phyloP scores from a whole-genome alignment of 1,139 yeast species.

The Suhomyces yuchorum region DNA sequence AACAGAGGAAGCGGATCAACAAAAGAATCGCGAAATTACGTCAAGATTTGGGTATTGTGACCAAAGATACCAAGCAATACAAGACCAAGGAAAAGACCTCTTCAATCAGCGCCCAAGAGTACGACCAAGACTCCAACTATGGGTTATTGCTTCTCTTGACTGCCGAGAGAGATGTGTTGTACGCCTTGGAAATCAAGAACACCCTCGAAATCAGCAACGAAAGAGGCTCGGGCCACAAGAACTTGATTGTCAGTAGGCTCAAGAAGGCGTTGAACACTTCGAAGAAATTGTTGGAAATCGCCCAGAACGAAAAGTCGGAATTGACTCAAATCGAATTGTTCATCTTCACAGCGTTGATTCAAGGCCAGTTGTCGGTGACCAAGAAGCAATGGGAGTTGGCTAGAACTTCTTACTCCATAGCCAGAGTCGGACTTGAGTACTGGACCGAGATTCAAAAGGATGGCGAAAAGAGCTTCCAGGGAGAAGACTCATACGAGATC shows the following conservation, averaged over 20 bases:
- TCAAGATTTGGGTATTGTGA: slow-evolving; percentile 55
- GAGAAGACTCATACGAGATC: slow-evolving; percentile 19
- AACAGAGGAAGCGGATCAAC: slow-evolving; percentile 48
- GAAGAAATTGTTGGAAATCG: slow-evolving; percentile 45
- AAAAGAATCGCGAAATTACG: slow-evolving; percentile 58
- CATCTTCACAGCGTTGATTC: slow-evolving; percentile 59
- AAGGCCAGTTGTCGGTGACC: slow-evolving; percentile 60
- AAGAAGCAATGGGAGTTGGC: slow-evolving; percentile 62
- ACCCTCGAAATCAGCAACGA: slow-evolving; percentile 56
- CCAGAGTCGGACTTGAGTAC: slow-evolving; percentile 62
- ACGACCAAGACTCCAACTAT: slow-evolving; percentile 44
- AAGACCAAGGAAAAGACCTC: slow-evolving; percentile 45
- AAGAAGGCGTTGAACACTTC: slow-evolving; percentile 59
- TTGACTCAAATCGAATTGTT: slow-evolving; percentile 55
- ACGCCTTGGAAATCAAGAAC: slow-evolving; percentile 65
- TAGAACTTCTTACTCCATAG: slow-evolving; percentile 55
- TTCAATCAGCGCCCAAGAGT: slow-evolving; percentile 48
- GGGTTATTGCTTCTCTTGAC: slow-evolving; percentile 54
- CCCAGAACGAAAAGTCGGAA: slow-evolving; percentile 33
- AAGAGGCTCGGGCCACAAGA: slow-evolving; percentile 43
- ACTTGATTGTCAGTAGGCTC: slow-evolving; percentile 64
- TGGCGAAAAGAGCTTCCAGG: slow-evolving; percentile 6
- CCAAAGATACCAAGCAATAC: slow-evolving; percentile 60
- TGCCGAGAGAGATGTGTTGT: slow-evolving; percentile 70
- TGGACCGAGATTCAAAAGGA: slow-evolving; percentile 20